phyloP scores from a whole-genome alignment of 257 asterid species.

The Solanum medicagineum region DNA sequence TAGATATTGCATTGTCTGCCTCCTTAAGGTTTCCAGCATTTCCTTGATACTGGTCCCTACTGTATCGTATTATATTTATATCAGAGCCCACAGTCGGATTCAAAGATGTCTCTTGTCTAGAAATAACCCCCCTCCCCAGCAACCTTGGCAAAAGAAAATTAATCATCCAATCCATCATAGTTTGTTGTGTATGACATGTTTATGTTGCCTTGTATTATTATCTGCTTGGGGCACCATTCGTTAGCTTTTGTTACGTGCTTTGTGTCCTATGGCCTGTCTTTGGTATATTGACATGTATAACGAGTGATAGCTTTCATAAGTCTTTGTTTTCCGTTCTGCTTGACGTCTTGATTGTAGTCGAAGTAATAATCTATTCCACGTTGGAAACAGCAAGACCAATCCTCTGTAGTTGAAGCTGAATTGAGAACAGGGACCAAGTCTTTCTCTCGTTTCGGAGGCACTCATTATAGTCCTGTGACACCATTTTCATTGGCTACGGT shows the following conservation, averaged over 20 bases:
- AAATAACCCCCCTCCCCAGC: neutral
- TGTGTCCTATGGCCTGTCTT: neutral
- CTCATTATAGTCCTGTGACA: neutral
- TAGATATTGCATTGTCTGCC: neutral
- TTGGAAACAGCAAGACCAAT: too few relatives aligned
- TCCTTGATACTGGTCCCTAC: neutral
- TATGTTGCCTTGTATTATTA: neutral
- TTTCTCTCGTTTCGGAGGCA: too few relatives aligned
- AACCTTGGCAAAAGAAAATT: neutral
- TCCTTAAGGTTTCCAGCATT: neutral
- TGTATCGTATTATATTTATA: neutral
- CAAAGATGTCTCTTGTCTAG: neutral
- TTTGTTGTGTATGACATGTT: neutral
- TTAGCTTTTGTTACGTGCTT: neutral
- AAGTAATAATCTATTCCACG: too few relatives aligned
- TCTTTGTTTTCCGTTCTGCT: neutral
- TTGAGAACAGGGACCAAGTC: too few relatives aligned
- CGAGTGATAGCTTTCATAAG: neutral
- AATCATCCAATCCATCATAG: neutral
- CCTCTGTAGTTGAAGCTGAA: too few relatives aligned
- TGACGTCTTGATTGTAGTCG: neutral
- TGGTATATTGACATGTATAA: neutral
- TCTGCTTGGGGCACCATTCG: neutral
- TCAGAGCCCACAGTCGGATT: neutral
- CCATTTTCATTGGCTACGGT: neutral